A percentile compares a stretch with the other conserved stretches of the same genome.
Conservation (phyloP, 2,329 filamentous ascomycete species). For the Thielaviopsis populi region DNA sequence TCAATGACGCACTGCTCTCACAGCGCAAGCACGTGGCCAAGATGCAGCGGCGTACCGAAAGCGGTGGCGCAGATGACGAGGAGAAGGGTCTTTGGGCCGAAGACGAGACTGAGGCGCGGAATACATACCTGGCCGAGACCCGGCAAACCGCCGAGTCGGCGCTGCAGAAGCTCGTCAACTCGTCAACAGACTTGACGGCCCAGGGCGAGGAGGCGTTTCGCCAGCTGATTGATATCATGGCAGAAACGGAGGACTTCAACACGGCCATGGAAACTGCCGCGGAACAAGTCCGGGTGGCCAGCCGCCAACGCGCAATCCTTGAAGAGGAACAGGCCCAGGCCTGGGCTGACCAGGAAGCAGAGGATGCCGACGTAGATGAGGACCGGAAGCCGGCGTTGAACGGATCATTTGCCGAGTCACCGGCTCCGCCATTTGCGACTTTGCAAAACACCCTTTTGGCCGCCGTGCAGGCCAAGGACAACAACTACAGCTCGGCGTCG, state of each 20-base stretch:
- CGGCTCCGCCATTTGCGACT: neutral
- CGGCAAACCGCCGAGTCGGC: neutral
- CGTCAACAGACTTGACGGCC: neutral
- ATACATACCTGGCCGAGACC: neutral
- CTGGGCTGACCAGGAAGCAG: neutral
- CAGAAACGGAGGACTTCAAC: slow-evolving; percentile 35
- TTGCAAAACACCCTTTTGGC: neutral
- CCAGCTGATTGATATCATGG: slow-evolving; percentile 34
- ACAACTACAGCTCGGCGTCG: slow-evolving; percentile 24
- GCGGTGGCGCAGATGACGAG: neutral
- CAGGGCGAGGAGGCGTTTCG: slow-evolving; percentile 33
- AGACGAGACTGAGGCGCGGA: slow-evolving; percentile 1
- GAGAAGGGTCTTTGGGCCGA: slow-evolving; percentile 4
- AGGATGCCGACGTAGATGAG: neutral
- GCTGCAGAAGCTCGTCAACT: slow-evolving; percentile 7
- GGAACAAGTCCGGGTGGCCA: slow-evolving; percentile 20
- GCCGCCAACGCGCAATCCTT: slow-evolving; percentile 17
- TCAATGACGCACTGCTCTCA: slow-evolving; percentile 12
- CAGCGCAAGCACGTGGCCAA: slow-evolving; percentile 9
- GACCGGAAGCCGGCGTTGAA: neutral
- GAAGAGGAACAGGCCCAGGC: neutral
- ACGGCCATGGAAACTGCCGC: slow-evolving; percentile 27
- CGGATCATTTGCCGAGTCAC: no score
- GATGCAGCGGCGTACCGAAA: neutral
- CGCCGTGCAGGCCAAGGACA: slow-evolving; percentile 11